These are phyloP conservation scores for Copromyces sp. DNA, from an alignment of 495 filamentous ascomycete genomes.

Conservation along the genomic window DNA sequence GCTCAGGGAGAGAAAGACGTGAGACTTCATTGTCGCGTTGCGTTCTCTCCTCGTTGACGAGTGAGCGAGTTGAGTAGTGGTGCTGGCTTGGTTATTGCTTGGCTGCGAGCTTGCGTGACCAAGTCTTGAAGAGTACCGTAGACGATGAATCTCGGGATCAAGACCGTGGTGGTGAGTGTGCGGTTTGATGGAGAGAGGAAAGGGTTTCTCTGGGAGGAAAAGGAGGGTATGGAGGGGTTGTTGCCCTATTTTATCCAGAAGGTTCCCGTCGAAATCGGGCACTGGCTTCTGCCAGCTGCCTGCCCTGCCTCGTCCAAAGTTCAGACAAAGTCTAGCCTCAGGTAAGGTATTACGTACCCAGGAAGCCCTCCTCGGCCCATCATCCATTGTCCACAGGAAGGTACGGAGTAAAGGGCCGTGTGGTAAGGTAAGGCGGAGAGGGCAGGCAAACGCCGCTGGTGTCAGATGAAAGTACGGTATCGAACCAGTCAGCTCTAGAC, in stretches of 20 bases:
- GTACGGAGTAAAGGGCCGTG: neutral
- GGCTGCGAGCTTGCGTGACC: neutral
- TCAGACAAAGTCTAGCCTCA: neutral
- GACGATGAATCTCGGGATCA: neutral
- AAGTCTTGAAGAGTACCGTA: accelerated
- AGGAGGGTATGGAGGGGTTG: neutral
- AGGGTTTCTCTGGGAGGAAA: neutral
- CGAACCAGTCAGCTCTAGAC: neutral
- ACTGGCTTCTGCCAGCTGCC: neutral
- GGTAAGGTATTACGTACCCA: neutral
- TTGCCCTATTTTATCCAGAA: neutral
- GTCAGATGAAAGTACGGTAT: neutral
- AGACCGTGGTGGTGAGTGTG: neutral
- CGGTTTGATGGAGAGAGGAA: neutral
- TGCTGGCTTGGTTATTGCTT: neutral
- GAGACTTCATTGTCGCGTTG: neutral
- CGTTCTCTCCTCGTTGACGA: neutral
- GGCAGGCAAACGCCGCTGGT: neutral
- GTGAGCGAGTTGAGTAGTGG: neutral
- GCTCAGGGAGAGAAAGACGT: neutral
- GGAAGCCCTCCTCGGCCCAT: neutral
- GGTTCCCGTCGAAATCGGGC: neutral
- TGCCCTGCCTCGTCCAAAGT: neutral
- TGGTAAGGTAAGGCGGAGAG: neutral
- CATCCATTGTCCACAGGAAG: neutral